These are phyloP conservation scores for Tarenaya hassleriana DNA, from an alignment of 345 rosid genomes.

Conservation along the genomic window DNA sequence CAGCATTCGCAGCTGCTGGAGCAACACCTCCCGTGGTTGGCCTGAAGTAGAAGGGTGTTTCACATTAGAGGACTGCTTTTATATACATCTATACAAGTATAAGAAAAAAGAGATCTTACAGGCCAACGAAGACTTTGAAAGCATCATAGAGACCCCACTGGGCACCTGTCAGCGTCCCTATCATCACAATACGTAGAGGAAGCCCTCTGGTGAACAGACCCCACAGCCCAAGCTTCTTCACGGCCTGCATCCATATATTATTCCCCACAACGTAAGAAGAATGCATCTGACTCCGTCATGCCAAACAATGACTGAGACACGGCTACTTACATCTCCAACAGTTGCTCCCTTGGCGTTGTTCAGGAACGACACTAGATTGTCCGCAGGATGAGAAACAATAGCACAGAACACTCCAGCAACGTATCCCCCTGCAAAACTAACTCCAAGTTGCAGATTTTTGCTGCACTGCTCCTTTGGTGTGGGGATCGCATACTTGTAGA, in stretches of 20 bases:
- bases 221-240: constrained; percentile 82
- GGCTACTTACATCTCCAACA: constrained; percentile 77
- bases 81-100: too few relatives aligned
- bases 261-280: too few relatives aligned
- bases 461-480: constrained; percentile 82
- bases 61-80: too few relatives aligned
- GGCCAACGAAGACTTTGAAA: constrained; percentile 94
- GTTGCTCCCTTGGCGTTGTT: constrained; percentile 98
- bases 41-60: constrained; percentile 51
- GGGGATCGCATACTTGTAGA: constrained; percentile 87
- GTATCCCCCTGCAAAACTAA: constrained; percentile 95
- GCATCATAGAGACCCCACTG: constrained; percentile 98
- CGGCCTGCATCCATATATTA: constrained; percentile 83
- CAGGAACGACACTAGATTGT: constrained; percentile 93
- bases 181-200: constrained; percentile 97
- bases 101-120: constrained; percentile 47
- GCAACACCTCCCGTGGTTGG: constrained; percentile 94
- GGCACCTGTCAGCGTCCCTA: constrained; percentile 94
- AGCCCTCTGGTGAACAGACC: constrained; percentile 97
- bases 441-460: constrained; percentile 74
- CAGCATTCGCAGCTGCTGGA: constrained; percentile 43
- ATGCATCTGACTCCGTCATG: too few relatives aligned
- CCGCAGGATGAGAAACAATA: constrained; percentile 89
- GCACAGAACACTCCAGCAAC: constrained; percentile 91
- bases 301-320: too few relatives aligned